Evolutionary conservation across 495 filamentous ascomycete species (phyloP).

Genomic region (Annulohypoxylon maeteangense): DNA sequence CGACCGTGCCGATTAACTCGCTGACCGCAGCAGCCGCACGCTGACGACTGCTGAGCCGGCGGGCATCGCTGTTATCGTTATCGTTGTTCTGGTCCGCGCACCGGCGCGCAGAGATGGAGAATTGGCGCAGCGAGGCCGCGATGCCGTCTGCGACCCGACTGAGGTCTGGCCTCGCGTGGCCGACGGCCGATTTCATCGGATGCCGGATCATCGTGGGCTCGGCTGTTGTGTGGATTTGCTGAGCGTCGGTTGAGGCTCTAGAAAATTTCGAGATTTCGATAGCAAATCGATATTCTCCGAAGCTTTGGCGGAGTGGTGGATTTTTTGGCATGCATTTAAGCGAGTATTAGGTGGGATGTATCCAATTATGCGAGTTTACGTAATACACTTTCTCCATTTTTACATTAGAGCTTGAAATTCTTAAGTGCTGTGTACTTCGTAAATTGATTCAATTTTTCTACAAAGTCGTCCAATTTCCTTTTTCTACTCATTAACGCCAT

Average conservation of each 20-base stretch:
- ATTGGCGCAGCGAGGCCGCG: conserved; percentile 53
- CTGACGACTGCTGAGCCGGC: conserved; percentile 17
- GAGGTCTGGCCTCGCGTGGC: conserved; percentile 47
- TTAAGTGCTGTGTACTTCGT: background rate
- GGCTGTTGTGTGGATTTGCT: conserved; percentile 28
- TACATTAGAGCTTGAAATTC: background rate
- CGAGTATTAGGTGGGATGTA: background rate
- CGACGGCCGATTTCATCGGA: conserved; percentile 38
- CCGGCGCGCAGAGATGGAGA: conserved; percentile 49
- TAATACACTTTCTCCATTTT: conserved; percentile 2
- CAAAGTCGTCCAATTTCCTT: background rate
- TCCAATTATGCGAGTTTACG: background rate
- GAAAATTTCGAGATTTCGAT: conserved; percentile 35
- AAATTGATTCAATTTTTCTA: background rate
- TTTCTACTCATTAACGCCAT: conserved; percentile 20
- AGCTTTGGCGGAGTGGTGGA: conserved; percentile 36
- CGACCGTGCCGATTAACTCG: conserved; percentile 26
- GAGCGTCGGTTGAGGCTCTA: background rate
- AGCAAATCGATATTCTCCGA: conserved; percentile 21
- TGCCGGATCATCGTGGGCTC: conserved; percentile 45
- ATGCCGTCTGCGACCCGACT: conserved; percentile 54
- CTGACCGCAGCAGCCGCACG: conserved; percentile 28
- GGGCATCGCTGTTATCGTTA: conserved; percentile 12
- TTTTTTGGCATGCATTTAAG: conserved; percentile 32
- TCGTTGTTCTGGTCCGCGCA: conserved; percentile 21